These are phyloP conservation scores for Metschnikowia hibisci DNA, from an alignment of 805 yeast species.

Conservation along the genomic window DNA sequence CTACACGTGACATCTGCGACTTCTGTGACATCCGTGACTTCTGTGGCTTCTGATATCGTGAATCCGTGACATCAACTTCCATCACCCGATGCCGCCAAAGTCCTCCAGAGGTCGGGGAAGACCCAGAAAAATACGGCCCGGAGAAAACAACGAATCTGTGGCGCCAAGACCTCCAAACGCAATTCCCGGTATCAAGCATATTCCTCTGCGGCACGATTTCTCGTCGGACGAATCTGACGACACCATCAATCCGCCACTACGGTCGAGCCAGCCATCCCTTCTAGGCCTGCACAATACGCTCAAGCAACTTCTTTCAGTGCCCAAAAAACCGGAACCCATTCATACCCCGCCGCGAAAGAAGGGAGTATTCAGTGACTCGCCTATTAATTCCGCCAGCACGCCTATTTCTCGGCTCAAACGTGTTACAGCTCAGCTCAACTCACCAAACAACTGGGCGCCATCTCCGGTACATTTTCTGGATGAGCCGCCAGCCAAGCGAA, in stretches of 20 bases:
- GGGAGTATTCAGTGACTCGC: slow-evolving; percentile 6
- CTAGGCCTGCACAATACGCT: slow-evolving; percentile 17
- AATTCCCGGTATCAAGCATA: slow-evolving; percentile 3
- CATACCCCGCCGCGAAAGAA: background rate
- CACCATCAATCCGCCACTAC: slow-evolving; percentile 2
- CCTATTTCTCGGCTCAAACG: slow-evolving; percentile 16
- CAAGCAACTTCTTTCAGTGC: slow-evolving; percentile 15
- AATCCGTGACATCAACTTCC: no score
- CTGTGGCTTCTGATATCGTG: no score
- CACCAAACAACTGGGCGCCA: slow-evolving; percentile 5
- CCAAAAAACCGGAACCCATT: background rate
- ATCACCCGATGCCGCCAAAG: slow-evolving; percentile 12
- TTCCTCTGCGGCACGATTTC: slow-evolving; percentile 6
- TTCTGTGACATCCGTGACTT: no score
- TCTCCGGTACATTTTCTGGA: slow-evolving; percentile 2
- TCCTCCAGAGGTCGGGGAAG: slow-evolving; percentile 2
- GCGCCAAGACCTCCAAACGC: background rate
- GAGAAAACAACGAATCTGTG: background rate
- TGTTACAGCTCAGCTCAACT: slow-evolving; percentile 12
- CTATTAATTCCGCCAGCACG: slow-evolving; percentile 14
- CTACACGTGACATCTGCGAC: no score
- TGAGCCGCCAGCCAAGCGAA: background rate
- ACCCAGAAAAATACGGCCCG: background rate
- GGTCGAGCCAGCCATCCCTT: slow-evolving; percentile 12
- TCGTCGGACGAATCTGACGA: slow-evolving; percentile 10